Evolutionary conservation across 257 asterid genomes (phyloP).

Genomic region (Linaria vulgaris): DNA sequence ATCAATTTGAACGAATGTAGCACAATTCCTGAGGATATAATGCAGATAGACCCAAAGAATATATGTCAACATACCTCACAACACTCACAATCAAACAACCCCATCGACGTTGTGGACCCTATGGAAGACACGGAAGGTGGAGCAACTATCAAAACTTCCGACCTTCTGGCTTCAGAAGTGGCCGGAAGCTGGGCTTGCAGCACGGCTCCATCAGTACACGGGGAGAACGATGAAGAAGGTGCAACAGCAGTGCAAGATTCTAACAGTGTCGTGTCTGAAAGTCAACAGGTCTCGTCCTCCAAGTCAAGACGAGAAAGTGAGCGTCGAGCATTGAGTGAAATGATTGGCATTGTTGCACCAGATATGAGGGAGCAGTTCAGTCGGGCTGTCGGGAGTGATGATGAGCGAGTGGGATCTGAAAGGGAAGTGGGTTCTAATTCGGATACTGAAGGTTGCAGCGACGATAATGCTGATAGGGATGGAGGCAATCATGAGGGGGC

Average conservation of each 20-base stretch:
- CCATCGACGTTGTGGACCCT: conserved; percentile 25
- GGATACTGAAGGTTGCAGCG: conserved; percentile 59
- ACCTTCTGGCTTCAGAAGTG: conserved; percentile 86
- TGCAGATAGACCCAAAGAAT: conserved; percentile 48
- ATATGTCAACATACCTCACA: conserved; percentile 19
- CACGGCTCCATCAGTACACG: conserved; percentile 82
- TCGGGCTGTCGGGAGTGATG: conserved; percentile 44
- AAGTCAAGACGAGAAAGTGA: conserved; percentile 43
- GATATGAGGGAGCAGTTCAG: conserved; percentile 68
- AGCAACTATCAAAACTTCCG: conserved; percentile 60
- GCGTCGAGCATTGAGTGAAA: conserved; percentile 58
- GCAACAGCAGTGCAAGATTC: conserved; percentile 50
- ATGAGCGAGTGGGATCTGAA: conserved; percentile 42
- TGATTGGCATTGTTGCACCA: conserved; percentile 77
- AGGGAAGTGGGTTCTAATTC: conserved; percentile 45
- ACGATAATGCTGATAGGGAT: conserved; percentile 20
- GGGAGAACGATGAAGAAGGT: conserved; percentile 49
- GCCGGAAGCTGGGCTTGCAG: conserved; percentile 94
- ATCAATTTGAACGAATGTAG: conserved; percentile 46
- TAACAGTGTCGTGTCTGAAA: conserved; percentile 58
- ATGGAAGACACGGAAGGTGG: conserved; percentile 73
- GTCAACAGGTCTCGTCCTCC: conserved; percentile 49
- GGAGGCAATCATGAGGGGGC: conserved; percentile 36
- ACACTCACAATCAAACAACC: conserved; percentile 31
- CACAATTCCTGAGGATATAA: conserved; percentile 37